Evolutionary conservation across 768 basidiomycete genomes (phyloP), one percentile per base, ranked within the genome.

Genomic region (Termitomyces sp.): DNA sequence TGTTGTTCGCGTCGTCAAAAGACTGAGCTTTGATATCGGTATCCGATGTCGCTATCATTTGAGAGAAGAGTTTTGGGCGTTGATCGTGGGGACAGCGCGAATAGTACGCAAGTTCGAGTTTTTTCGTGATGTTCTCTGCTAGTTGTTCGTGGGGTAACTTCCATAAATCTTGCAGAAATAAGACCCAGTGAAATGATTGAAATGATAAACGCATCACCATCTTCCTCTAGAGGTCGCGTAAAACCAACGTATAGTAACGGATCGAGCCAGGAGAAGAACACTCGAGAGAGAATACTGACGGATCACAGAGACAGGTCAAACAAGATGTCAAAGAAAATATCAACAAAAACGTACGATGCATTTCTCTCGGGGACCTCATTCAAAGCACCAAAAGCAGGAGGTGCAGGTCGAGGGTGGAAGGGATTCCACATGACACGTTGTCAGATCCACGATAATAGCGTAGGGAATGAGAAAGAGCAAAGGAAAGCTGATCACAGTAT

Each of bases 171-270:
- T 49, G 12, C 16, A 16, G 46, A 48, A 56, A 28, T 59, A 16
- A 60, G 47, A 30, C 32, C 32, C 36, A 40, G 12, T 43, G 28
- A 12, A 38, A 50, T 4, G 18, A 60, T 3, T 20, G 55, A 55
- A 26, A 16, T 26, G n/a, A 33, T 30, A 30, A 36, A 28, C n/a
- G 28, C 18, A 28, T 20, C 54, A 79, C 82, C 82, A 56, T 81
- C 75, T 63, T 76, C 74, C 66, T 81, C 69, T n/a, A 83, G 60
- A 3, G 82, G 82, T 40, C 82, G 69, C 9, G 79, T 75, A 59
- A 74, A 83, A 28, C 82, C 82, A 35, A 82, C 81, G 20, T 66
- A 61, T 8, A 84, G 66, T 49, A 84, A 71, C 8, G 81, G 76
- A 38, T 68, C 72, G 7, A 84, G 67, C 82, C 82, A 82, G 23